Evolutionary conservation across 2,329 filamentous ascomycete genomes (phyloP), one percentile per base, ranked within the genome.

Genomic region (Aureobasidium sp.): DNA sequence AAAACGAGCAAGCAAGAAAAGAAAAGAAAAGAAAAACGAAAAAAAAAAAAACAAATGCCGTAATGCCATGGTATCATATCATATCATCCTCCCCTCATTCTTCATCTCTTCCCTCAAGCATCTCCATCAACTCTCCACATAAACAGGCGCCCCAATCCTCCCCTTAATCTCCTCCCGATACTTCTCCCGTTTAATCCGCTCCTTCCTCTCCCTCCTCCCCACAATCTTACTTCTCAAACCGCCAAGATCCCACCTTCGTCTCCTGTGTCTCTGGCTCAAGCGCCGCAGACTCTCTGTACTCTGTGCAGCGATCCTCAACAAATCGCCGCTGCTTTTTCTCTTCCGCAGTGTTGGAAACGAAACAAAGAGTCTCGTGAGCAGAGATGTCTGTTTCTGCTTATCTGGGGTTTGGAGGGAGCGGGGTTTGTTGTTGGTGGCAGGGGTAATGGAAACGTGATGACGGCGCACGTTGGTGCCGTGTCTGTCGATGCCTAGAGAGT

Each of bases 401-500:
- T 17, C 13, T 37, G n/a, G n/a, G n/a, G n/a, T n/a, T 17, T 37
- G 19, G 6, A 37, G 15, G 7, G 31, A 23, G 10, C 13, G 19
- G 3, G 27, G 25, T 1, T 4, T 23, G 15, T 46, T 15, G 23
- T 17, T 29, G 23, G 27, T 46, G 19, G 53, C 7, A 35, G 13
- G 33, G 3, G 50, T 2, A 3, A 31, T 37, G n/a, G 47, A 46
- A n/a, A 74, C 54, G 71, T 74, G 33, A 68, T 76, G 62, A 69
- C 78, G 58, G 70, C 75, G 65, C 72, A 71, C 62, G 72, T 75
- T 74, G 10, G 63, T 77, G 65, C 64, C 77, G 69, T 70, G 75
- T 65, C 73, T 76, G 45, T 82, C 79, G 43, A 85, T 73, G 25
- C 81, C 82, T 0, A 84, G 71, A 3, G 79, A 80, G 66, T 84